phyloP scores from a whole-genome alignment of 2,329 filamentous ascomycete genomes.

The Trichoderma sp. region DNA sequence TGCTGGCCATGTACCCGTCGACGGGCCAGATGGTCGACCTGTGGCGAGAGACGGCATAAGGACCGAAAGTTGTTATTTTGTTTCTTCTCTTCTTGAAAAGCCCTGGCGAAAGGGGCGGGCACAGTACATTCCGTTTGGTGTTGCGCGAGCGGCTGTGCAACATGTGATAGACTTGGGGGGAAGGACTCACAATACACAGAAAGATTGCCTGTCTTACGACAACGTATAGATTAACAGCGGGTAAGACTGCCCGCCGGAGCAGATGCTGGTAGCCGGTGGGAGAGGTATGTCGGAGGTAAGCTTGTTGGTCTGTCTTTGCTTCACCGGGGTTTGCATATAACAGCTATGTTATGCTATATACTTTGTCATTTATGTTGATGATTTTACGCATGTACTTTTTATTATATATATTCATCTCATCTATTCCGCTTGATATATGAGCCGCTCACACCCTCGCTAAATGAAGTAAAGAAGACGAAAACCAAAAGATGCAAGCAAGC shows the following conservation, averaged over 20 bases:
- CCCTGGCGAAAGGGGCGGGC: not conserved
- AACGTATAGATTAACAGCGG: not conserved
- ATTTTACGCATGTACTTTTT: not conserved
- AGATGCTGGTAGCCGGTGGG: not conserved
- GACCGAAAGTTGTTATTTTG: not conserved
- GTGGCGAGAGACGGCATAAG: conserved; percentile 45
- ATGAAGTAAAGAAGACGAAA: not conserved
- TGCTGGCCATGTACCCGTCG: conserved; percentile 49
- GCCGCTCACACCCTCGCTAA: not conserved
- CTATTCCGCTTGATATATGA: not conserved
- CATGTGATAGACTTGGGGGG: not conserved
- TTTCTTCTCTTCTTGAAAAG: not conserved
- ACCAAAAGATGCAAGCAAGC: not conserved
- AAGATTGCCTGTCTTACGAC: not conserved
- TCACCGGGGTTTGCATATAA: not conserved
- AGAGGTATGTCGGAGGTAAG: not conserved
- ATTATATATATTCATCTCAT: not conserved
- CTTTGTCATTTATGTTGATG: not conserved
- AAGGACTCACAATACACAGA: not conserved
- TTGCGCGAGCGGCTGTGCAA: conserved; percentile 3
- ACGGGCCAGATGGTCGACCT: conserved; percentile 48
- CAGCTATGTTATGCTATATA: not conserved
- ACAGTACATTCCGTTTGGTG: not conserved
- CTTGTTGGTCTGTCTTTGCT: not conserved
- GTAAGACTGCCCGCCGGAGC: not conserved